Evolutionary conservation across 2,329 filamentous ascomycete species (phyloP), one percentile per base, ranked within the genome.

Genomic region (Penicillium polonicum): DNA sequence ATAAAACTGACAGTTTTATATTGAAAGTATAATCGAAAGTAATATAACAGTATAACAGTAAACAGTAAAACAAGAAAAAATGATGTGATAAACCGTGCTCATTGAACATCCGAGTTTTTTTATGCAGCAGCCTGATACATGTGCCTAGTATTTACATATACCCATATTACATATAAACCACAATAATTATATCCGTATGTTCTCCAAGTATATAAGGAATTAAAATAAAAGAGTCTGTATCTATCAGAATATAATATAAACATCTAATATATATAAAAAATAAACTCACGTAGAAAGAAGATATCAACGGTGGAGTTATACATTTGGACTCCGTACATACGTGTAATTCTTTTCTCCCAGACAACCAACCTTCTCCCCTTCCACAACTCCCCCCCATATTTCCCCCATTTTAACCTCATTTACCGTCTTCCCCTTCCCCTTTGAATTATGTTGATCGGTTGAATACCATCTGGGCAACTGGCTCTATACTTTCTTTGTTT

Each of bases 391-490:
- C 41, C 52, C 52, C 52, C 52, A 55, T 55, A 55, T 50, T 52
- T 39, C 42, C 53, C 58, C 53, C 53, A 54, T 56, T 51, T 38
- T 38, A 52, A 46, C 55, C 49, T 57, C 49, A 48, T 51, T 46
- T 46, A 25, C 31, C 31, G 42, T 52, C 56, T 45, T 52, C 39
- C 42, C 49, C 54, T 51, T 55, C 38, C 39, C 23, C 49, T 35
- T 55, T 51, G 41, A 53, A 62, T 42, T 46, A 65, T 65, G 63
- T 63, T 61, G 39, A 55, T 57, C 56, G 55, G 59, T 41, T 63
- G 55, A 65, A 62, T 39, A 39, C 25, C 48, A 35, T 53, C 29
- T 33, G 55, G 42, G 53, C 46, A 43, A 25, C 48, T 46, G 35
- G 55, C 48, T 46, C 43, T 42, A 27, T 35, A 45, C 54, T 58